Evolutionary conservation across 176 grass and related monocot genomes (phyloP).

Genomic region (Dactylis glomerata): DNA sequence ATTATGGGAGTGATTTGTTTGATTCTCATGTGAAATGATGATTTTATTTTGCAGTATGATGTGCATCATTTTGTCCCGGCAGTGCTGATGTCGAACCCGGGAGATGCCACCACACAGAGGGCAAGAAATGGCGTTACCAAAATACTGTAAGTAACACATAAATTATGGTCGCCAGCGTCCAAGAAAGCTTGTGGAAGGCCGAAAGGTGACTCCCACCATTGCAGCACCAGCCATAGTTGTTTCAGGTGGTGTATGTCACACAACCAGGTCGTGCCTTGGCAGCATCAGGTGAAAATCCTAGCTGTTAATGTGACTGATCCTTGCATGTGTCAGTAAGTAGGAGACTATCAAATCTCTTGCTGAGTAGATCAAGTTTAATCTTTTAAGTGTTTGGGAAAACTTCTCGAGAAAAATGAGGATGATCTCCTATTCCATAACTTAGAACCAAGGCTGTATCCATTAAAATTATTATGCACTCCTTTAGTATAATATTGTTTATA

Average conservation of each 20-base stretch:
- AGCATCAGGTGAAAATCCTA: conserved; percentile 30
- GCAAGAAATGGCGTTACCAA: conserved; percentile 97
- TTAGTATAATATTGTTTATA: no score
- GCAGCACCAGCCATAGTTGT: conserved; percentile 28
- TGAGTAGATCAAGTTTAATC: no score
- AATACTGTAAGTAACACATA: conserved; percentile 94
- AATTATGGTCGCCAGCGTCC: conserved; percentile 75
- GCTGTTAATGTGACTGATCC: conserved; percentile 20
- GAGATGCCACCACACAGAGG: conserved; percentile 92
- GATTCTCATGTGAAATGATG: neutral
- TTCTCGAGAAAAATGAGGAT: no score
- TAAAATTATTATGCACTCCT: no score
- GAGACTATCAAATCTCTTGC: no score
- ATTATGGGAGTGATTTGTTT: neutral
- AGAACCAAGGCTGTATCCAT: no score
- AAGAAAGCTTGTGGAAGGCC: conserved; percentile 99
- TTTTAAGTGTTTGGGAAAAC: no score
- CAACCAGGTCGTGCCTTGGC: conserved; percentile 15
- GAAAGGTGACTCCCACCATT: conserved; percentile 30
- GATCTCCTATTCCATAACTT: no score
- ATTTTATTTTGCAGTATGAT: conserved; percentile 52
- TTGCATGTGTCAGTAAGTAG: no score
- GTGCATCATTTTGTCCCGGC: conserved; percentile 50
- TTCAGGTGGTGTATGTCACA: conserved; percentile 31
- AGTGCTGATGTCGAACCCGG: no score